These are phyloP conservation scores for Gymnopus androsaceus DNA, from an alignment of 1,284 basidiomycete genomes.

Conservation along the genomic window DNA sequence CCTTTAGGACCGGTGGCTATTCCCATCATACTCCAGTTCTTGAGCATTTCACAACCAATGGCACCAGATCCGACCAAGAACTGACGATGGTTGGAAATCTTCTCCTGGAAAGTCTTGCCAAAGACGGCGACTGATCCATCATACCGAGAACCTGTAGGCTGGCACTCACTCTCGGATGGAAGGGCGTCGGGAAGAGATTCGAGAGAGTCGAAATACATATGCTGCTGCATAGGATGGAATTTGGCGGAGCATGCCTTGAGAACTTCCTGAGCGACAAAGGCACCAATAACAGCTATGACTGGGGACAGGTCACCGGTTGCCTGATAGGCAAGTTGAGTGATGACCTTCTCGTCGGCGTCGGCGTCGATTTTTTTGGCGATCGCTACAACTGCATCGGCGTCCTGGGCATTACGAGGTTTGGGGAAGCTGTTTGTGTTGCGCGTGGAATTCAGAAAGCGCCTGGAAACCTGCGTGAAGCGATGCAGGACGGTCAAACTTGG, in stretches of 20 bases:
- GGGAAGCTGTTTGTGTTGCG: slow-evolving; percentile 75
- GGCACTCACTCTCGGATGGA: slow-evolving; percentile 86
- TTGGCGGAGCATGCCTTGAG: slow-evolving; percentile 98
- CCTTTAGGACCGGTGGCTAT: slow-evolving; percentile 83
- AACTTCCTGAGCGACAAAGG: slow-evolving; percentile 97
- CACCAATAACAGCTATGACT: slow-evolving; percentile 92
- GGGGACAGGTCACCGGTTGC: slow-evolving; percentile 93
- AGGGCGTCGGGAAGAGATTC: slow-evolving; percentile 83
- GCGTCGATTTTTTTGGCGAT: slow-evolving; percentile 80
- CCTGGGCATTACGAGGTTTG: slow-evolving; percentile 80
- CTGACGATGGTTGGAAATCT: slow-evolving; percentile 88
- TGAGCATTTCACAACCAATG: slow-evolving; percentile 99
- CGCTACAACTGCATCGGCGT: slow-evolving; percentile 73
- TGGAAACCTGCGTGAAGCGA: slow-evolving; percentile 95
- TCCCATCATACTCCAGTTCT: slow-evolving; percentile 99
- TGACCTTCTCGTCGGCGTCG: slow-evolving; percentile 79
- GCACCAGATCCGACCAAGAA: slow-evolving; percentile 98
- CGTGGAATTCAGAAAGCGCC: slow-evolving; percentile 83
- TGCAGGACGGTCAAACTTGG: slow-evolving; percentile 93
- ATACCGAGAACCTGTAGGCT: slow-evolving; percentile 84
- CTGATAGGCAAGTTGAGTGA: slow-evolving; percentile 90
- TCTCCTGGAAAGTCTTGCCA: slow-evolving; percentile 90
- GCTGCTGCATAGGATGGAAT: slow-evolving; percentile 96
- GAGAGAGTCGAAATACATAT: slow-evolving; percentile 96
- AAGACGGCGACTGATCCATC: slow-evolving; percentile 97